phyloP scores from a whole-genome alignment of 2,329 filamentous ascomycete species.

The Penicillium griseofulvum region DNA sequence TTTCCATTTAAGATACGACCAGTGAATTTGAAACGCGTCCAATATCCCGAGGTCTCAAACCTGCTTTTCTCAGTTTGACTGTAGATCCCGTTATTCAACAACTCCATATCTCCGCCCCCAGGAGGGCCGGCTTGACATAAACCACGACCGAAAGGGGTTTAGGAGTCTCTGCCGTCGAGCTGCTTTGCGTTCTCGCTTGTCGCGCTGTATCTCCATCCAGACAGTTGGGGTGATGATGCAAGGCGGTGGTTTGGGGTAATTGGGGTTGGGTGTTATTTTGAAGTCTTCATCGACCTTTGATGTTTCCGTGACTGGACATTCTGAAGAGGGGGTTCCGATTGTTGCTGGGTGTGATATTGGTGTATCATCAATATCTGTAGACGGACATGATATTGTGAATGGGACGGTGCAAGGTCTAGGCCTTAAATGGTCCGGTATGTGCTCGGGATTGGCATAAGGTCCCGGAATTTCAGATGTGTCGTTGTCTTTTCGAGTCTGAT shows the following conservation, averaged over 20 bases:
- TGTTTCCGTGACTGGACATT: neutral
- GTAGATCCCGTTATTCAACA: neutral
- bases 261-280: neutral
- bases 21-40: neutral
- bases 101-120: slow-evolving; percentile 2
- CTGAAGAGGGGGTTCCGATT: neutral
- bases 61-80: neutral
- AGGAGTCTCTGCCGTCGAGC: neutral
- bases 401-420: neutral
- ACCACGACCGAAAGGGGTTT: slow-evolving; percentile 3
- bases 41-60: neutral
- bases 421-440: neutral
- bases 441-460: neutral
- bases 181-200: neutral
- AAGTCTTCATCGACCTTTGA: neutral
- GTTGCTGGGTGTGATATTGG: neutral
- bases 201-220: slow-evolving; percentile 5
- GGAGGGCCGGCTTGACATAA: neutral
- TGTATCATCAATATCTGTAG: neutral
- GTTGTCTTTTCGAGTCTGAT: neutral
- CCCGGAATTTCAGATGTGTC: neutral
- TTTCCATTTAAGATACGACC: neutral
- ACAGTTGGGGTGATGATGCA: slow-evolving; percentile 4
- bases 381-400: neutral
- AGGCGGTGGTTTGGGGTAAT: neutral